These are phyloP conservation scores for Colletotrichum endophyticum DNA, from an alignment of 2,329 filamentous ascomycete species.

Conservation along the genomic window DNA sequence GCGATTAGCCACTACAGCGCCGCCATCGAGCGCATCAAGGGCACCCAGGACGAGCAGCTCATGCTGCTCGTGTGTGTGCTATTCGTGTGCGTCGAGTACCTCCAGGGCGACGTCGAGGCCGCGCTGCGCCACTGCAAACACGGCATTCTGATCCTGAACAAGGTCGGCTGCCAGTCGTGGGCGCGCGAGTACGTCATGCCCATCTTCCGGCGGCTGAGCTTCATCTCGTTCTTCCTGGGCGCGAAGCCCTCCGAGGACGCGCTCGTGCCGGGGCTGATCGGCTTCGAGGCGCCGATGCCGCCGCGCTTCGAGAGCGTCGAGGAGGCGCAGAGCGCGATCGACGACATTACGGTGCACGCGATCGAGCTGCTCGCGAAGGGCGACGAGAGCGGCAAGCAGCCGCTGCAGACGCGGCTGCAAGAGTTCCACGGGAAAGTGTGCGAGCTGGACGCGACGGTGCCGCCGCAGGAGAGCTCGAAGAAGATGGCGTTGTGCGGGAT, in stretches of 20 bases:
- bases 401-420: conserved; percentile 36
- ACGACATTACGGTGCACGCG: conserved; percentile 33
- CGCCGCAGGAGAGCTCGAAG: background rate
- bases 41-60: conserved; percentile 28
- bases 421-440: conserved; percentile 30
- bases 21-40: conserved; percentile 27
- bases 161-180: conserved; percentile 33
- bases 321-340: conserved; percentile 34
- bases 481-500: conserved; percentile 4
- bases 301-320: conserved; percentile 35
- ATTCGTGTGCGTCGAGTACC: conserved; percentile 59
- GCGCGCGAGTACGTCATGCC: conserved; percentile 36
- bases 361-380: conserved; percentile 29
- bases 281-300: conserved; percentile 33
- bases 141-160: conserved; percentile 10
- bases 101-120: conserved; percentile 50
- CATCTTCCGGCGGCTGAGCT: conserved; percentile 5
- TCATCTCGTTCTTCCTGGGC: conserved; percentile 1
- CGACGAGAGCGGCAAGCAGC: conserved; percentile 25
- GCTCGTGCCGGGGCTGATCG: conserved; percentile 38
- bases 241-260: conserved; percentile 23
- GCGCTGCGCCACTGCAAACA: conserved; percentile 25
- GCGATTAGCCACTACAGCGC: conserved; percentile 31
- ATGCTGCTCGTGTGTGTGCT: conserved; percentile 52
- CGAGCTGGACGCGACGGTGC: conserved; percentile 31